Base-by-base conservation (phyloP, 345 rosid species). In the Cardamine occulta region DNA sequence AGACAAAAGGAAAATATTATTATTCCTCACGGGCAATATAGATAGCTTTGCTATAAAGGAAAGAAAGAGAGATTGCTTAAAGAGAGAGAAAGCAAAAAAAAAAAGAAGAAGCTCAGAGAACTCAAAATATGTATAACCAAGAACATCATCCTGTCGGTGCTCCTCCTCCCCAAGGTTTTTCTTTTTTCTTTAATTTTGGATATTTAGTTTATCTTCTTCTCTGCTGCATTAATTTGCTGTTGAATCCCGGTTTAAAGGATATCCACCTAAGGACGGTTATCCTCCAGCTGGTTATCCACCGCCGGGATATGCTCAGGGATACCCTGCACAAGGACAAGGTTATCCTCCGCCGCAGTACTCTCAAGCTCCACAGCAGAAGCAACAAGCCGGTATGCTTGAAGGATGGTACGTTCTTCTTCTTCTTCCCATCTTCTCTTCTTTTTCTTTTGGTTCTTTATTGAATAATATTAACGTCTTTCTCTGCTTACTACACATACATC, bases 161-260 rank as follows among this genome's bases (percentile, higher is more conserved):
- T 73, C 94, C 94, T 78, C 91, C 94, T 34, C 83, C 87, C 3
- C 94, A 86, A 79, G 93, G 93, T 88, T 13, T 3, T n/a, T 18
- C n/a, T 13, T 2, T 8, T 37, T 3, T 45, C 19, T 51, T 8
- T 39, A 13, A 9, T 48, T 5, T 19, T 47, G 24, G 3, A 3
- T 48, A 9, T 62, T 39, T 18, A n/a, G 47, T 57, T 37, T 8
- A 28, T 17, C 19, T 65, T 78, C 49, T 66, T 58, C 61, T 31
- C 29, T 28, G 17, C 42, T 75, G 7, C 12, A 60, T 29, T 61
- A 60, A 35, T 4, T 31, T 53, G 14, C 8, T 65, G 18, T 65
- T 65, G 39, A 21, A 29, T 77, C 15, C 34, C 66, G 28, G 52
- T 60, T 53, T 58, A 8, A 49, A 66, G 72, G 78, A 17, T 52